Percentiles rank a stretch among this genome's conserved stretches.
phyloP scores from a whole-genome alignment of 495 filamentous ascomycete genomes.

The Penicillium robsamsonii region DNA sequence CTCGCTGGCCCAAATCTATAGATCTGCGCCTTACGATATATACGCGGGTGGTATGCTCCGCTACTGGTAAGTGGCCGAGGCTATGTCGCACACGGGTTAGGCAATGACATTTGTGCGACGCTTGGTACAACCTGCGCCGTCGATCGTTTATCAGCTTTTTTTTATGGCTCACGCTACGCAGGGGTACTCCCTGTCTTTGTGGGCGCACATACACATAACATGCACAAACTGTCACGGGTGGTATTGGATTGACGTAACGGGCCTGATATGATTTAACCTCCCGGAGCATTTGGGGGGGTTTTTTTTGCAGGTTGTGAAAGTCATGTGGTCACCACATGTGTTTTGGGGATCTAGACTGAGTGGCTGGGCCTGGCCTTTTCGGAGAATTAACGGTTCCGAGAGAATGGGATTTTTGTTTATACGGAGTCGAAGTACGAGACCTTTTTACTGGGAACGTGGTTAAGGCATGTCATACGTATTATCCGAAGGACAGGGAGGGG shows the following conservation, averaged over 20 bases:
- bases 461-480: background rate
- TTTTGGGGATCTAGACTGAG: conserved; percentile 1
- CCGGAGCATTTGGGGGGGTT: background rate
- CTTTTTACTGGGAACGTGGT: background rate
- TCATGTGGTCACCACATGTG: conserved; percentile 2
- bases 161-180: background rate
- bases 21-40: background rate
- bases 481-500: background rate
- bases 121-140: background rate
- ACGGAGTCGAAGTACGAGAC: background rate
- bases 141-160: background rate
- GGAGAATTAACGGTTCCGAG: background rate
- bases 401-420: background rate
- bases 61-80: background rate
- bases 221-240: background rate
- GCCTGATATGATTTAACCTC: background rate
- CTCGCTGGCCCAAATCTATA: background rate
- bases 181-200: background rate
- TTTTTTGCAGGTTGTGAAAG: conserved; percentile 1
- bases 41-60: background rate
- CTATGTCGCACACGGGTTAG: conserved; percentile 3
- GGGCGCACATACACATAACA: background rate
- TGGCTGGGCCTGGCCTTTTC: conserved; percentile 1
- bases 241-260: background rate
- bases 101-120: conserved; percentile 2